phyloP scores from a whole-genome alignment of 129 eudicot species.

The Pittosporum tobira region DNA sequence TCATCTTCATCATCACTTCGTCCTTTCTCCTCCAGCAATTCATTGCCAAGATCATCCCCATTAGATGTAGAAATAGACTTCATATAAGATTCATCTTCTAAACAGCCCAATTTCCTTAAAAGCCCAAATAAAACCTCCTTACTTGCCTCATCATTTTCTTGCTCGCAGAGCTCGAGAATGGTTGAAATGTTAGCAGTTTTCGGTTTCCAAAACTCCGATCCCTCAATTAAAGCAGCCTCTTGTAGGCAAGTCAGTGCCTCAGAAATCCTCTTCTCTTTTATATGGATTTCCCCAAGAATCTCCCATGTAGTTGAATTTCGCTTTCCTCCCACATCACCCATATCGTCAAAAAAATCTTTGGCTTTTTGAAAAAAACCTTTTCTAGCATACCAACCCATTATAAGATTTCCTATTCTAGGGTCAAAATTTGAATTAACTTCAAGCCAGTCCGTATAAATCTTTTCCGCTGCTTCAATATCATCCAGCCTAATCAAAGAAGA shows the following conservation, averaged over 20 bases:
- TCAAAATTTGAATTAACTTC: slow-evolving; percentile 40
- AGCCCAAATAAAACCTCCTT: slow-evolving; percentile 51
- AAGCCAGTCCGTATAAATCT: slow-evolving; percentile 73
- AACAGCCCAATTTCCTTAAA: slow-evolving; percentile 49
- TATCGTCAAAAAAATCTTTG: slow-evolving; percentile 47
- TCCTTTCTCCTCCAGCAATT: slow-evolving; percentile 8
- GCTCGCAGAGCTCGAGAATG: slow-evolving; percentile 41
- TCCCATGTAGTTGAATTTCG: slow-evolving; percentile 79
- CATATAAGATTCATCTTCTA: slow-evolving; percentile 48
- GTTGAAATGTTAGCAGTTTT: slow-evolving; percentile 34
- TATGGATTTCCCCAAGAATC: slow-evolving; percentile 60
- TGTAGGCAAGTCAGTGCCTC: slow-evolving; percentile 59
- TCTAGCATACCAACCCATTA: slow-evolving; percentile 52
- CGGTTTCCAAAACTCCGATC: slow-evolving; percentile 70
- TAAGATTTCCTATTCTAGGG: slow-evolving; percentile 66
- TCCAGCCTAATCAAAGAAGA: slow-evolving; percentile 55
- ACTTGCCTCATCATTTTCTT: slow-evolving; percentile 30
- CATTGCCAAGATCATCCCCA: slow-evolving; percentile 14
- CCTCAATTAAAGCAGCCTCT: slow-evolving; percentile 41
- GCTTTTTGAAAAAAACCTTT: slow-evolving; percentile 51
- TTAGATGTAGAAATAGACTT: slow-evolving; percentile 25
- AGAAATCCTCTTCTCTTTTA: slow-evolving; percentile 38
- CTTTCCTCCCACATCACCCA: slow-evolving; percentile 59
- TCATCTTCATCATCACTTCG: slow-evolving; percentile 24
- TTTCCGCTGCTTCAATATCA: slow-evolving; percentile 69